These are phyloP conservation scores for Blepharisma stoltei DNA, from an alignment of 73 alveolate genomes.

Conservation along the genomic window DNA sequence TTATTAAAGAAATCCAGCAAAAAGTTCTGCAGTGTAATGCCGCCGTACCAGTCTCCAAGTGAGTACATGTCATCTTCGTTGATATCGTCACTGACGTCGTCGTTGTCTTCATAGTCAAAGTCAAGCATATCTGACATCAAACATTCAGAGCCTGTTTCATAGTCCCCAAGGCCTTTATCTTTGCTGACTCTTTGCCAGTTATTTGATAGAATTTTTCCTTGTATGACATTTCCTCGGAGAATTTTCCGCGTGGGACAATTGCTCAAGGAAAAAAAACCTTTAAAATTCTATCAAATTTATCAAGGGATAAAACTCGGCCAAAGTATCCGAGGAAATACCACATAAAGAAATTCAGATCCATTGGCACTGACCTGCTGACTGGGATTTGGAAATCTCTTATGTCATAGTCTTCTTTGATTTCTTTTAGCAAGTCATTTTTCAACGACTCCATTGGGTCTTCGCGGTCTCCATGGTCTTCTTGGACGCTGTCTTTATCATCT, in stretches of 20 bases:
- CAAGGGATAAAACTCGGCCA: conserved; percentile 55
- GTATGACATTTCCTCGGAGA: conserved; percentile 58
- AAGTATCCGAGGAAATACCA: conserved; percentile 62
- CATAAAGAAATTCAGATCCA: conserved; percentile 80
- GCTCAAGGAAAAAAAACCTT: conserved; percentile 49
- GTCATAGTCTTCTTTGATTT: conserved; percentile 56
- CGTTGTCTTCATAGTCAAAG: conserved; percentile 94
- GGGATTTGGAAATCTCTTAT: conserved; percentile 75
- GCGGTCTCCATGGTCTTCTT: neutral
- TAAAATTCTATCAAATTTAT: too few relatives aligned
- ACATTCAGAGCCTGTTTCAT: conserved; percentile 94
- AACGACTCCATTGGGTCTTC: conserved; percentile 33
- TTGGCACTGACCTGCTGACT: too few relatives aligned
- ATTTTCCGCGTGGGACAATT: conserved; percentile 38
- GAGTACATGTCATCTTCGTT: conserved; percentile 91
- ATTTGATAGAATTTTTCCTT: too few relatives aligned
- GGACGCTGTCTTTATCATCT: conserved; percentile 60
- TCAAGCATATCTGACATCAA: conserved; percentile 93
- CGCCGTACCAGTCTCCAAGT: conserved; percentile 68
- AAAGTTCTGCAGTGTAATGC: conserved; percentile 53
- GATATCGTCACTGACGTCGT: conserved; percentile 88
- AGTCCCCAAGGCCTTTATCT: conserved; percentile 91
- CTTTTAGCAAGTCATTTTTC: conserved; percentile 51
- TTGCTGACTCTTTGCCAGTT: too few relatives aligned
- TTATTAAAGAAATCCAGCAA: conserved; percentile 67